Evolutionary conservation across 2,329 filamentous ascomycete genomes (phyloP).

Genomic region (Arachnomyces sp.): DNA sequence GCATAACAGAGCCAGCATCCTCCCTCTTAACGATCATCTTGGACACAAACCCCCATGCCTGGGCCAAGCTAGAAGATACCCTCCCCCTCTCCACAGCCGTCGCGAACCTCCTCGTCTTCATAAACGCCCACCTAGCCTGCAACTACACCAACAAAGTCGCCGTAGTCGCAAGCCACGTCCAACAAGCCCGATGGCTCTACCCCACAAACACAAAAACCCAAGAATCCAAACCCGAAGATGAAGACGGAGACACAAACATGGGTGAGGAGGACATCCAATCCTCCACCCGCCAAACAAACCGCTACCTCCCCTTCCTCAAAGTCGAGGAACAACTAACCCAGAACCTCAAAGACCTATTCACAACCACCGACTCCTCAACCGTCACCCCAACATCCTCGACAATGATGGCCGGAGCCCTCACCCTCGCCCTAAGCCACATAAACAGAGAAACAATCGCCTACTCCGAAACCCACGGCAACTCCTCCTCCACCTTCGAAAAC

Average conservation of each 20-base stretch:
- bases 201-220: constrained; percentile 40
- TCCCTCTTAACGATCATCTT: constrained; percentile 85
- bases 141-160: constrained; percentile 91
- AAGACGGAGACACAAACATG: constrained; percentile 53
- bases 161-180: constrained; percentile 79
- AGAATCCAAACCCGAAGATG: constrained; percentile 10
- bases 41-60: constrained; percentile 93
- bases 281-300: constrained; percentile 56
- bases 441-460: constrained; percentile 68
- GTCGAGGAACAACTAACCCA: constrained; percentile 72
- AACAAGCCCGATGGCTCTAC: constrained; percentile 84
- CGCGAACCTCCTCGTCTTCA: constrained; percentile 85
- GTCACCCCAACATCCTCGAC: constrained; percentile 60
- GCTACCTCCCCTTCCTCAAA: constrained; percentile 83
- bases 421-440: constrained; percentile 80
- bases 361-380: constrained; percentile 58
- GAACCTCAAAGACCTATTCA: constrained; percentile 66
- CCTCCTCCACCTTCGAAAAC: constrained; percentile 32
- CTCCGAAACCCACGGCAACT: constrained; percentile 47
- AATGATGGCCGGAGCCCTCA: constrained; percentile 83
- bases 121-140: constrained; percentile 91
- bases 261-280: constrained; percentile 32
- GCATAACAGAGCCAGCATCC: constrained; percentile 48
- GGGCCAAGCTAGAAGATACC: constrained; percentile 65
- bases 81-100: constrained; percentile 77